Evolutionary conservation across 2,329 filamentous ascomycete genomes (phyloP).

Genomic region (Xenoacremonium recifei): DNA sequence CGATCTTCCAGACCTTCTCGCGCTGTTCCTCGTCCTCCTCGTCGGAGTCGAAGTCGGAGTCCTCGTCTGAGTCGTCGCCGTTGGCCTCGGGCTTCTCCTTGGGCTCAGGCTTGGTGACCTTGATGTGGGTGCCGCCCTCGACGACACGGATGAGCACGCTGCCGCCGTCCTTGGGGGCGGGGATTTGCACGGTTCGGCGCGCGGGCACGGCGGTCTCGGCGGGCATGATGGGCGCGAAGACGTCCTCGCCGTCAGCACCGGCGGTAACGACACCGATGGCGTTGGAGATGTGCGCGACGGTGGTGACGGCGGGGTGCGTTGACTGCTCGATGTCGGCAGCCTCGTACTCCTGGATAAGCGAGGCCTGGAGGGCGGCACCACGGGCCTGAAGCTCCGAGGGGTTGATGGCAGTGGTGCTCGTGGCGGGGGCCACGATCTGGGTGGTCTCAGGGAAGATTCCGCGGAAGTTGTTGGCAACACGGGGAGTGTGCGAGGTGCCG

Average conservation of each 20-base stretch:
- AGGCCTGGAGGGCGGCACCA: constrained; percentile 93
- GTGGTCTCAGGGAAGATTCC: constrained; percentile 80
- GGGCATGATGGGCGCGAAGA: constrained; percentile 78
- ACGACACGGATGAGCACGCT: constrained; percentile 85
- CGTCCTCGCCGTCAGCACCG: constrained; percentile 57
- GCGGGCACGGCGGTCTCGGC: constrained; percentile 89
- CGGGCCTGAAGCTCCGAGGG: constrained; percentile 86
- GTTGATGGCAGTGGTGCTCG: constrained; percentile 76
- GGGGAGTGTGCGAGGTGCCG: constrained; percentile 89
- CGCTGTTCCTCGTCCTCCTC: constrained; percentile 84
- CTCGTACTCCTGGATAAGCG: constrained; percentile 92
- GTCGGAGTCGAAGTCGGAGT: constrained; percentile 57
- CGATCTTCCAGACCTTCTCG: constrained; percentile 91
- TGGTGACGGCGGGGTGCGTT: constrained; percentile 91
- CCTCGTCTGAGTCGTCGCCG: constrained; percentile 66
- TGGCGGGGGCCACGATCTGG: constrained; percentile 78
- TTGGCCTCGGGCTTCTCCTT: constrained; percentile 71
- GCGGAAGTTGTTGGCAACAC: constrained; percentile 79
- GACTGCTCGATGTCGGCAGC: constrained; percentile 91
- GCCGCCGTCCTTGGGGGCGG: constrained; percentile 75
- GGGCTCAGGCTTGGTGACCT: constrained; percentile 83
- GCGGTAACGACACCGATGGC: constrained; percentile 82
- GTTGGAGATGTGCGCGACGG: constrained; percentile 84
- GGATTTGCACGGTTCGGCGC: constrained; percentile 77
- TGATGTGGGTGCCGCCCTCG: constrained; percentile 88